phyloP scores from a whole-genome alignment of 139 green algal genomes.

The Chlamydomonas sp. region DNA sequence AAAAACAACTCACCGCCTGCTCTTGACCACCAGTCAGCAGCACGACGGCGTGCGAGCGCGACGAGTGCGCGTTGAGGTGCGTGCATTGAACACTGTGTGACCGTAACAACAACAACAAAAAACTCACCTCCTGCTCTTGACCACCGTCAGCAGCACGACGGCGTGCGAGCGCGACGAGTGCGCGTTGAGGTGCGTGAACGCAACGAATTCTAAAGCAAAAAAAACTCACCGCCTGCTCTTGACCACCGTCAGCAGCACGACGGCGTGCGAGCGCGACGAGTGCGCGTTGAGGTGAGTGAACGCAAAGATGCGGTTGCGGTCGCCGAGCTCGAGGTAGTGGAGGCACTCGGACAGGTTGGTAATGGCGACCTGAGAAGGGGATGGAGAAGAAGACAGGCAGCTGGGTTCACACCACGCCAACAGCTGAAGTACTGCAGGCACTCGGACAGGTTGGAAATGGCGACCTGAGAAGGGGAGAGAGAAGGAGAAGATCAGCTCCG shows the following conservation, averaged over 20 bases:
- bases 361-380: too few relatives aligned
- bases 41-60: conserved; percentile 69
- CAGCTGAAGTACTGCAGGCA: conserved; percentile 77
- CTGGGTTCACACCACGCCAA: too few relatives aligned
- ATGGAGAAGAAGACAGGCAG: too few relatives aligned
- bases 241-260: conserved; percentile 74
- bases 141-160: conserved; percentile 73
- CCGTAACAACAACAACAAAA: too few relatives aligned
- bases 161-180: conserved; percentile 70
- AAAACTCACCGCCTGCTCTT: conserved; percentile 41
- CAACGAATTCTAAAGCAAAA: not conserved
- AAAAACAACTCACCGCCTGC: conserved; percentile 22
- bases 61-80: conserved; percentile 75
- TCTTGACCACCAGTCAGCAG: conserved; percentile 77
- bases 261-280: conserved; percentile 68
- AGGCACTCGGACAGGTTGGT: conserved; percentile 68
- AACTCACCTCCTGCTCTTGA: conserved; percentile 47
- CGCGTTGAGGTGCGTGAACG: conserved; percentile 69
- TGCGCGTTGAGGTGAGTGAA: conserved; percentile 77
- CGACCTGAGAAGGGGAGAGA: too few relatives aligned
- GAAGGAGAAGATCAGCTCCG: too few relatives aligned
- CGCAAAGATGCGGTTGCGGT: conserved; percentile 65
- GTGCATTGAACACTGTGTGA: too few relatives aligned
- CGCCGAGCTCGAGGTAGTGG: conserved; percentile 66
- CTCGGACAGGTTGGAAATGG: conserved; percentile 55